Evolutionary conservation across 2,329 filamentous ascomycete genomes (phyloP), one percentile per base, ranked within the genome.

Genomic region (Lasiodiplodia hormozganensis): DNA sequence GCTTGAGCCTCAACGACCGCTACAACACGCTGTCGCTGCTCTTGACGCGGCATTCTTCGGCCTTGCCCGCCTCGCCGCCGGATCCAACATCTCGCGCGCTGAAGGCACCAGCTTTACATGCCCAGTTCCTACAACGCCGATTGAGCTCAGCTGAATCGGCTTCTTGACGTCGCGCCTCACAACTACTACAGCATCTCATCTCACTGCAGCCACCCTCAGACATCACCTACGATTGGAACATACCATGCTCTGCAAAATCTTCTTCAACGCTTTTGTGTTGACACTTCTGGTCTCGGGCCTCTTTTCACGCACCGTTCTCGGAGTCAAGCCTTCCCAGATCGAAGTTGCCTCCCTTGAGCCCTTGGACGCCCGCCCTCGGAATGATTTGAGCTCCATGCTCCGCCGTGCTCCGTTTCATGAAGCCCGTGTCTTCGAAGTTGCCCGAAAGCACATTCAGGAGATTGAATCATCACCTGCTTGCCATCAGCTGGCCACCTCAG

Each of bases 401-500:
- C 71, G 71, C 18, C 36, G 68, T 16, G 64, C 69, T 5, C 68
- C 73, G 11, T 62, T 70, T 28, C 58, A 73, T 43, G 70, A 76
- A 49, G 72, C 71, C 51, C 58, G 40, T n/a, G 67, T 68, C 51
- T 68, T 68, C 23, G 67, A 64, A 28, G 12, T 64, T n/a, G 67
- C 67, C 31, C 21, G 62, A 11, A 65, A 57, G 16, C 60, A 57
- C 2, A 75, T 87, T 3, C 74, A 82, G 16, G 80, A 80, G 0
- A 77, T 86, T 73, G 78, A 83, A 57, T 77, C 70, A 16, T 69
- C 81, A 11, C 81, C 85, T 2, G 83, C 85, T 0, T 89, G 87
- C 77, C 82, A 84, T 68, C 82, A 83, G 8, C 75, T 87, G 47
- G 87, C 87, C 8, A 82, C 84, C 2, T 80, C 81, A 2, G 82